These are phyloP conservation scores for Erodium trifolium DNA, from an alignment of 441 rosid species.

Conservation along the genomic window DNA sequence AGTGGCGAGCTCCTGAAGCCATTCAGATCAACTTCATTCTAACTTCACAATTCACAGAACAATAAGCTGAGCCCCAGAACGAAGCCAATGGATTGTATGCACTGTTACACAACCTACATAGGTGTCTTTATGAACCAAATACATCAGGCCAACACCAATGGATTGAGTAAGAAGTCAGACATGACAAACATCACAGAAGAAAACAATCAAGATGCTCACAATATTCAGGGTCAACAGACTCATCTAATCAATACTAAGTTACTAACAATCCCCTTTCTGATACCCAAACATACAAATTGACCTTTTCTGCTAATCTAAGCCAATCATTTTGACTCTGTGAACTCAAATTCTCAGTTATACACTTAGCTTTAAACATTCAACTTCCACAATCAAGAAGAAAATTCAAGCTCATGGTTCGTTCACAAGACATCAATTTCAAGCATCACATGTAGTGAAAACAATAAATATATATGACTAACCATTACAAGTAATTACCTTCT, in stretches of 20 bases:
- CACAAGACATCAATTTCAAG: not conserved
- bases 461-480: not conserved
- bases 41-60: not conserved
- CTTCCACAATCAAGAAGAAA: not conserved
- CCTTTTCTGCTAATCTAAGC: not conserved
- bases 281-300: not conserved
- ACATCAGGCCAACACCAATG: too few species aligned
- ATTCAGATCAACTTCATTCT: not conserved
- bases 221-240: not conserved
- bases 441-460: not conserved
- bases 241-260: too few species aligned
- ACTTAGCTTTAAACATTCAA: not conserved
- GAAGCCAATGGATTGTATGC: not conserved
- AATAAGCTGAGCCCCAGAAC: not conserved
- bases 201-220: not conserved
- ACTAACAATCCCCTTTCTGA: not conserved
- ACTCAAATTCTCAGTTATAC: not conserved
- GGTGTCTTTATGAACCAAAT: too few species aligned
- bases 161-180: too few species aligned
- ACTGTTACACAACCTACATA: not conserved
- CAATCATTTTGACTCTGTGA: not conserved
- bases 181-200: too few species aligned
- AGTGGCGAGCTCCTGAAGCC: not conserved
- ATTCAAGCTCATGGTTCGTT: not conserved
- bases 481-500: constrained; percentile 36